A percentile compares a stretch with the other conserved stretches of the same genome.
These are phyloP conservation scores for Nidularia sp. DNA, from an alignment of 768 basidiomycete genomes.

Conservation along the genomic window DNA sequence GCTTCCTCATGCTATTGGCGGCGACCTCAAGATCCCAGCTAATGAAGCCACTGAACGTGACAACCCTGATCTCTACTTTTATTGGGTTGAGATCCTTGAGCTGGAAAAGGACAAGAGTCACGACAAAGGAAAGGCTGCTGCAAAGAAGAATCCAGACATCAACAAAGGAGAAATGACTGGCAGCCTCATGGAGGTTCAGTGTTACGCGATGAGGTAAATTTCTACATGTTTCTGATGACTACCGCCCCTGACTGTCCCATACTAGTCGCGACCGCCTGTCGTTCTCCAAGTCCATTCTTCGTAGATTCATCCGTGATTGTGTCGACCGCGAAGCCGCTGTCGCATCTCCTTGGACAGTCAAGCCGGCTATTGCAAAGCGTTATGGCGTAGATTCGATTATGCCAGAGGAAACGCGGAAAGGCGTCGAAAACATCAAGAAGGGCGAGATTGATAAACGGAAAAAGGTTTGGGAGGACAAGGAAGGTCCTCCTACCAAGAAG, in stretches of 20 bases:
- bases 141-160: conserved; percentile 41
- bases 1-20: conserved; percentile 65
- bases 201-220: conserved; percentile 71
- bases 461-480: conserved; percentile 87
- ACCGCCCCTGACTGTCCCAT: background rate
- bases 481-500: conserved; percentile 76
- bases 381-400: conserved; percentile 85
- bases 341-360: conserved; percentile 95
- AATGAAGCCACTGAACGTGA: conserved; percentile 72
- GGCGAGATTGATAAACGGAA: conserved; percentile 92
- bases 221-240: background rate
- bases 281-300: conserved; percentile 95
- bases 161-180: conserved; percentile 65
- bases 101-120: conserved; percentile 66
- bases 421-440: conserved; percentile 77
- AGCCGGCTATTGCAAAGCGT: conserved; percentile 74
- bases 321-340: conserved; percentile 90
- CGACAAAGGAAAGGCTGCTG: conserved; percentile 51
- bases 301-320: conserved; percentile 94
- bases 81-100: conserved; percentile 84
- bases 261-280: conserved; percentile 88
- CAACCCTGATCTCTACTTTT: conserved; percentile 79
- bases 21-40: conserved; percentile 70
- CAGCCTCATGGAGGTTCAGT: conserved; percentile 80
- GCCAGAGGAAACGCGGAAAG: conserved; percentile 79